phyloP scores from a whole-genome alignment of 352 stramenopile species.

The Globisporangium nagaii region DNA sequence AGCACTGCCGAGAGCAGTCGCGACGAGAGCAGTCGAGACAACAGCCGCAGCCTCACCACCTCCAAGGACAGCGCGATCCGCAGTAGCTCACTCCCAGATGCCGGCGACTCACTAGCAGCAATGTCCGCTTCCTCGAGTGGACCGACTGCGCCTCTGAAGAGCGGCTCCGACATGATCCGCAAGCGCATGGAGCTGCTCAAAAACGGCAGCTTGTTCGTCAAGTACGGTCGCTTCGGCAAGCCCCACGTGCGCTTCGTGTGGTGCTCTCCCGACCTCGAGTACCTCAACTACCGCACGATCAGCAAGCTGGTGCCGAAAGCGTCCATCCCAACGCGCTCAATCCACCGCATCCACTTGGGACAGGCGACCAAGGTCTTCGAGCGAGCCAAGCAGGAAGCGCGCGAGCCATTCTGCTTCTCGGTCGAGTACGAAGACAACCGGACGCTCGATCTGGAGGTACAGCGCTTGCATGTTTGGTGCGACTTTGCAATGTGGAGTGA shows the following conservation, averaged over 20 bases:
- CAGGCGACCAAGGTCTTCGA: conserved; percentile 64
- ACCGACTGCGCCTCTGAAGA: conserved; percentile 9
- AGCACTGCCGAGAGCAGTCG: background rate
- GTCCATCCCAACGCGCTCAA: conserved; percentile 49
- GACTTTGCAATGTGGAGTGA: background rate
- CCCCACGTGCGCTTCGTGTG: conserved; percentile 79
- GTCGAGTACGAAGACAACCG: conserved; percentile 72
- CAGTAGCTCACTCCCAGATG: background rate
- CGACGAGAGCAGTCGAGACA: background rate
- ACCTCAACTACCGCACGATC: conserved; percentile 65
- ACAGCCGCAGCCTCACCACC: background rate
- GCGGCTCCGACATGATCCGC: conserved; percentile 52
- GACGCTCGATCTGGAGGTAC: conserved; percentile 70
- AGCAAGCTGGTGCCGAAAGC: conserved; percentile 43
- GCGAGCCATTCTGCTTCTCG: conserved; percentile 65
- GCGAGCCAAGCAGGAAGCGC: conserved; percentile 38
- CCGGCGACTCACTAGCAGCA: background rate
- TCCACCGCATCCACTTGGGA: conserved; percentile 33
- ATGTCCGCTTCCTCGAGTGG: background rate
- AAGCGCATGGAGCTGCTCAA: conserved; percentile 67
- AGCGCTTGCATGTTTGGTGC: background rate
- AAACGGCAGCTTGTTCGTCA: conserved; percentile 70
- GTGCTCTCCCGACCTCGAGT: conserved; percentile 69
- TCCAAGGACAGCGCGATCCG: conserved; percentile 9
- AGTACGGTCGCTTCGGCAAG: conserved; percentile 69